phyloP scores from a whole-genome alignment of 2,329 filamentous ascomycete species.

The Thermoascus crustaceus region DNA sequence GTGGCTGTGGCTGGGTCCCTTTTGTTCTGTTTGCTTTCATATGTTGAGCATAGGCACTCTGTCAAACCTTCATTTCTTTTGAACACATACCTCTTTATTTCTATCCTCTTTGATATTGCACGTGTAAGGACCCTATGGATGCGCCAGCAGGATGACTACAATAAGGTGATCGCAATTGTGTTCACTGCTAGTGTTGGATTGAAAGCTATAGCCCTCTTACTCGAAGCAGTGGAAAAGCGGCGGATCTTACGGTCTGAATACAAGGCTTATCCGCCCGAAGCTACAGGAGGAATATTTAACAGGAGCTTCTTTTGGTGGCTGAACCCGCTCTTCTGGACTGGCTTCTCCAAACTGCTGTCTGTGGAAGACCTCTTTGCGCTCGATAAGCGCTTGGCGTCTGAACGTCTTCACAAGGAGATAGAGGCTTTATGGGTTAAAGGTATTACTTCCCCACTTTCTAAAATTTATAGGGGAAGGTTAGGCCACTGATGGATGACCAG shows the following conservation, averaged over 20 bases:
- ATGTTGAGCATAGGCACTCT: slow-evolving; percentile 40
- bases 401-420: slow-evolving; percentile 31
- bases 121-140: slow-evolving; percentile 40
- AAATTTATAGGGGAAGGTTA: not conserved
- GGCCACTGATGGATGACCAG: slow-evolving; percentile 9
- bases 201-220: slow-evolving; percentile 36
- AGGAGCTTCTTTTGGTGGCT: slow-evolving; percentile 14
- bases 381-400: slow-evolving; percentile 39
- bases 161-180: slow-evolving; percentile 30
- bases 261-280: slow-evolving; percentile 7
- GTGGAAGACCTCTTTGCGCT: slow-evolving; percentile 15
- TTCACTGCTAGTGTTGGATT: slow-evolving; percentile 35
- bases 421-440: slow-evolving; percentile 34
- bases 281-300: slow-evolving; percentile 22
- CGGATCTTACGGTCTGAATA: slow-evolving; percentile 38
- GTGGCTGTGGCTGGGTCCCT: slow-evolving; percentile 21
- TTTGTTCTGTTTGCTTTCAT: slow-evolving; percentile 35
- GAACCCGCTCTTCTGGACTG: slow-evolving; percentile 14
- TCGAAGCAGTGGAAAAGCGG: slow-evolving; percentile 41
- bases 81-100: slow-evolving; percentile 39
- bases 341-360: slow-evolving; percentile 23
- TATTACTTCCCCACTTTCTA: slow-evolving; percentile 13
- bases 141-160: slow-evolving; percentile 16
- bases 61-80: slow-evolving; percentile 42
- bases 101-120: slow-evolving; percentile 39